Percentiles rank a stretch among this genome's conserved stretches.
Evolutionary conservation across 1,284 basidiomycete species (phyloP).

Genomic region (Ceraceosorus guamensis): DNA sequence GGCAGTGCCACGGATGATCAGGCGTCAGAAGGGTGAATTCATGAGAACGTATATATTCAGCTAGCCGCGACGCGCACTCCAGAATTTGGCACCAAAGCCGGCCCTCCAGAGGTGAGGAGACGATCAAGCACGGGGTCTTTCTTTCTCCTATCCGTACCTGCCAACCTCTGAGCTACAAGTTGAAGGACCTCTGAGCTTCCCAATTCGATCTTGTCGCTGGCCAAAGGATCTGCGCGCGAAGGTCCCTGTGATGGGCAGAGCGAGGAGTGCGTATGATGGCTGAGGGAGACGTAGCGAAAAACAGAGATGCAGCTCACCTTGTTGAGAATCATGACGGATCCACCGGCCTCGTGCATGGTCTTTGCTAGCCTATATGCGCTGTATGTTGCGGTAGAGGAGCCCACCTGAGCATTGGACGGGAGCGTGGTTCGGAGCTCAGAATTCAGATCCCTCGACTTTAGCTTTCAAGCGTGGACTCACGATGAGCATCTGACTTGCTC

Average conservation of each 20-base stretch:
- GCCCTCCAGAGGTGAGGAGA: constrained; percentile 23
- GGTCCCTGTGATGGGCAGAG: constrained; percentile 17
- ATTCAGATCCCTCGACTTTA: no score
- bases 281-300: background rate
- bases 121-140: constrained; percentile 22
- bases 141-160: background rate
- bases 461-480: constrained; percentile 4
- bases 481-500: constrained; percentile 30
- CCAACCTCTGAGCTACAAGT: constrained; percentile 15
- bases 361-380: constrained; percentile 44
- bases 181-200: constrained; percentile 35
- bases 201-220: constrained; percentile 35
- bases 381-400: constrained; percentile 45
- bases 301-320: background rate
- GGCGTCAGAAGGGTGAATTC: no score
- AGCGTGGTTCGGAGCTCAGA: no score
- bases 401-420: constrained; percentile 2
- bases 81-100: constrained; percentile 1
- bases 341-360: constrained; percentile 26
- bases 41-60: background rate
- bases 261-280: background rate
- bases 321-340: constrained; percentile 40
- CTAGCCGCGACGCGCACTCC: background rate
- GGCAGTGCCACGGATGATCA: no score
- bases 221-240: constrained; percentile 36